Conservation (phyloP, 768 basidiomycete species). For the Kwoniella europaea region DNA sequence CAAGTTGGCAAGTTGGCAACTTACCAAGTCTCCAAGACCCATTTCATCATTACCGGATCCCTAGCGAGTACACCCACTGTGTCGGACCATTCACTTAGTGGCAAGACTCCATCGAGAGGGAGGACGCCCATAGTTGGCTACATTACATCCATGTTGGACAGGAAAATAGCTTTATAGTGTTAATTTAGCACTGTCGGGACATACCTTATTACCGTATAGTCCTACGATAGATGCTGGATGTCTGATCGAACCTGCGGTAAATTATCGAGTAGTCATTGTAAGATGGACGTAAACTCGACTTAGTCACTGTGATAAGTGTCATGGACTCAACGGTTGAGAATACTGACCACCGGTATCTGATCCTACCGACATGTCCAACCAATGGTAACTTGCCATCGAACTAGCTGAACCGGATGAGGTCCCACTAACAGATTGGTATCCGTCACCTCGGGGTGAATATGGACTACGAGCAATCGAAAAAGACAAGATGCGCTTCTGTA, state of each 20-base stretch:
- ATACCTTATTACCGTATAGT: conserved; percentile 39
- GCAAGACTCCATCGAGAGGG: conserved; percentile 38
- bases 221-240: conserved; percentile 39
- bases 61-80: conserved; percentile 45
- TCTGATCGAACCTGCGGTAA: conserved; percentile 34
- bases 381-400: conserved; percentile 49
- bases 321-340: too few relatives aligned
- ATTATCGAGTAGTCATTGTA: background rate
- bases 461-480: conserved; percentile 19
- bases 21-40: conserved; percentile 25
- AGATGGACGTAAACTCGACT: too few relatives aligned
- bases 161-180: conserved; percentile 13
- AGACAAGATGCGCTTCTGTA: too few relatives aligned
- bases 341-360: conserved; percentile 41
- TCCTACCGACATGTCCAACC: conserved; percentile 52
- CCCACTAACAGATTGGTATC: conserved; percentile 38
- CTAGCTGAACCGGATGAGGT: conserved; percentile 46
- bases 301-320: too few relatives aligned
- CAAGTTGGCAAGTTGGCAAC: background rate
- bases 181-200: conserved; percentile 25
- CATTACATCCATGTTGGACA: too few relatives aligned
- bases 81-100: conserved; percentile 34
- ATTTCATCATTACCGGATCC: conserved; percentile 34
- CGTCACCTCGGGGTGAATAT: conserved; percentile 52
- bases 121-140: conserved; percentile 42